Conservation (phyloP, 805 yeast genomes). For the Yarrowia yakushimensis region DNA sequence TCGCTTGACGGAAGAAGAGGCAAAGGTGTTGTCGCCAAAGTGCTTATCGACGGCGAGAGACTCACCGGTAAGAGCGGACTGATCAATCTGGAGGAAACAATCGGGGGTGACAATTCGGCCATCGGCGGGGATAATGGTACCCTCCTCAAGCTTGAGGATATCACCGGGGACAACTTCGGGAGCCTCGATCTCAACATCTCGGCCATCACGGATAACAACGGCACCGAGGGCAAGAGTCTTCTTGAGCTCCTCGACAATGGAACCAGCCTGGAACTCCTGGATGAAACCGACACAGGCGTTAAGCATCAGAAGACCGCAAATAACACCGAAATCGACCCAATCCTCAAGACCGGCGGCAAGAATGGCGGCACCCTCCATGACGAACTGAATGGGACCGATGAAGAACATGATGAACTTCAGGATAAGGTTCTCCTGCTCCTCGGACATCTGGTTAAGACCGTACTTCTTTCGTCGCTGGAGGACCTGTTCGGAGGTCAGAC, state of each 20-base stretch:
- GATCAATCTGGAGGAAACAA: conserved; percentile 85
- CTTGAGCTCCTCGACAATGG: conserved; percentile 93
- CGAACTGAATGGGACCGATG: conserved; percentile 95
- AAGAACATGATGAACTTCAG: conserved; percentile 82
- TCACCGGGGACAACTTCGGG: conserved; percentile 94
- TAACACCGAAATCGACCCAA: conserved; percentile 99
- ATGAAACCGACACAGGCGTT: conserved; percentile 94
- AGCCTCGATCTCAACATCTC: conserved; percentile 68
- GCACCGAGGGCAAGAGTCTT: conserved; percentile 92
- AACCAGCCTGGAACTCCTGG: conserved; percentile 97
- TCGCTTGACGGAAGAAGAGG: conserved; percentile 91
- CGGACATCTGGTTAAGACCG: conserved; percentile 88
- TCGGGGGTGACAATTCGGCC: conserved; percentile 86
- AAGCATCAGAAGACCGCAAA: conserved; percentile 77
- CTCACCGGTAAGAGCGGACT: conserved; percentile 97
- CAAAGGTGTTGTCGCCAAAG: conserved; percentile 80
- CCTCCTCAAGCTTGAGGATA: conserved; percentile 86
- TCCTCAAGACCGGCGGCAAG: conserved; percentile 95
- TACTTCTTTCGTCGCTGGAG: conserved; percentile 80
- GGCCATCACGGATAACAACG: conserved; percentile 78
- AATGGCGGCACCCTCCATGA: conserved; percentile 94
- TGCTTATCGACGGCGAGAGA: conserved; percentile 92
- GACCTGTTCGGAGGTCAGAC: conserved; percentile 78
- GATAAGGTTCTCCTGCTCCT: conserved; percentile 75
- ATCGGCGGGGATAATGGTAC: conserved; percentile 89